Evolutionary conservation across 345 rosid genomes (phyloP).

Genomic region (Hibiscus trionum): DNA sequence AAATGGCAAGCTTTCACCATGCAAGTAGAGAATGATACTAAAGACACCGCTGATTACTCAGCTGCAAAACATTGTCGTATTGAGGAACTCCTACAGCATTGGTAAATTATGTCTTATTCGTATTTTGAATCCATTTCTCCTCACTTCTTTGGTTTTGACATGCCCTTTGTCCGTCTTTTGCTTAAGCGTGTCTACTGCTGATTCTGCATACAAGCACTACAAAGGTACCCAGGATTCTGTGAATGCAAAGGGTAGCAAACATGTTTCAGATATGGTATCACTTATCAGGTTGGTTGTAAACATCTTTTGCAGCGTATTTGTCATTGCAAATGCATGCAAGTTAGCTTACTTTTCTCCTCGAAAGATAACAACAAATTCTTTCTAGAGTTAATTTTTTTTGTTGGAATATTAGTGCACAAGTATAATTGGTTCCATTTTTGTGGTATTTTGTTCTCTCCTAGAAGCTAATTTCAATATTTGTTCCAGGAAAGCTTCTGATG

Average conservation of each 20-base stretch:
- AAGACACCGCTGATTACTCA: conserved; percentile 58
- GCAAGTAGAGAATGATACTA: conserved; percentile 66
- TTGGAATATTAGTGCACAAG: background rate
- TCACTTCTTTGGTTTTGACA: conserved; percentile 2
- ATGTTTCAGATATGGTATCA: conserved; percentile 40
- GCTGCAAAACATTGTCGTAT: conserved; percentile 93
- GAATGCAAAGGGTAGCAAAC: conserved; percentile 47
- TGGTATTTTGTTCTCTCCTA: background rate
- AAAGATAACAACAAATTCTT: background rate
- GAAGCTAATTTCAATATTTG: background rate
- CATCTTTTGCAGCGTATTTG: background rate
- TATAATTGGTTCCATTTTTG: background rate
- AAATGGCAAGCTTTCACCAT: conserved; percentile 77
- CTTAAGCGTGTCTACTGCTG: conserved; percentile 58
- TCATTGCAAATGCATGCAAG: background rate
- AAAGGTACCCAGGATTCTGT: conserved; percentile 36
- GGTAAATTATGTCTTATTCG: conserved; percentile 33
- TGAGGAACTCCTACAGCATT: conserved; percentile 69
- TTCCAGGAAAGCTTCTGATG: conserved; percentile 55
- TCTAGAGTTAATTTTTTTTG: background rate
- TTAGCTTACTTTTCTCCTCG: no score
- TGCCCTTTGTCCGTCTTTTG: conserved; percentile 14
- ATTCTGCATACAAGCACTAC: conserved; percentile 53
- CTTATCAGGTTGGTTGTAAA: conserved; percentile 46
- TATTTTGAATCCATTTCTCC: background rate